phyloP scores from a whole-genome alignment of 345 rosid genomes.

The Carallia pectinifolia region DNA sequence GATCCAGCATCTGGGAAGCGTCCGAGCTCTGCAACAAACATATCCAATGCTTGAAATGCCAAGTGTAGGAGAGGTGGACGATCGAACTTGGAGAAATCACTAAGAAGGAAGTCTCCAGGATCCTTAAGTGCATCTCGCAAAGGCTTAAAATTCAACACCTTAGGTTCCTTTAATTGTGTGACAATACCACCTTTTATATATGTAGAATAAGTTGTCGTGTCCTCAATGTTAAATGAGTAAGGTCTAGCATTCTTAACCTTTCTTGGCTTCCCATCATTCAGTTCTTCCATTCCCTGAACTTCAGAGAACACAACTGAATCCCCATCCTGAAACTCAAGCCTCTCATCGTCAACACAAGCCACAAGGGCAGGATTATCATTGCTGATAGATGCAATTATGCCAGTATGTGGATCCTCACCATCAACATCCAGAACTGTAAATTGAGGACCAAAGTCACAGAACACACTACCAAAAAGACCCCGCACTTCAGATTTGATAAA shows the following conservation, averaged over 20 bases:
- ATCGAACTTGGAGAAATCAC: conserved; percentile 92
- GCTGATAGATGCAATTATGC: conserved; percentile 87
- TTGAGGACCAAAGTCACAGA: conserved; percentile 95
- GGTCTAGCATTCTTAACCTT: conserved; percentile 83
- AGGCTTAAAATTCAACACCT: conserved; percentile 77
- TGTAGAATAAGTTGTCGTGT: conserved; percentile 55
- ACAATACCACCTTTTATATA: conserved; percentile 93
- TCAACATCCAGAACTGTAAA: conserved; percentile 88
- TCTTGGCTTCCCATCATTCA: conserved; percentile 95
- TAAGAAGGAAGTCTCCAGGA: conserved; percentile 95
- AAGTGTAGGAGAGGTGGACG: conserved; percentile 85
- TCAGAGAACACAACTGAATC: conserved; percentile 93
- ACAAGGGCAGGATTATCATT: conserved; percentile 82
- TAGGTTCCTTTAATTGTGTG: conserved; percentile 89
- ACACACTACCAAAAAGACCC: conserved; percentile 91
- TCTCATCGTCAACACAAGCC: conserved; percentile 95
- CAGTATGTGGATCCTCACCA: conserved; percentile 92
- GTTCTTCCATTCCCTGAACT: conserved; percentile 85
- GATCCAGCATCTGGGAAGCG: conserved; percentile 84
- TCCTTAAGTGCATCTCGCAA: conserved; percentile 80
- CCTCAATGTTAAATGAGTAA: conserved; percentile 86
- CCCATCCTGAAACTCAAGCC: conserved; percentile 96
- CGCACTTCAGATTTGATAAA: conserved; percentile 87
- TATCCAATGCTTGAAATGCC: conserved; percentile 92
- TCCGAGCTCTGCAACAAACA: conserved; percentile 56